Conservation (phyloP, 2,329 filamentous ascomycete genomes). For the Ceratocystis destructans region DNA sequence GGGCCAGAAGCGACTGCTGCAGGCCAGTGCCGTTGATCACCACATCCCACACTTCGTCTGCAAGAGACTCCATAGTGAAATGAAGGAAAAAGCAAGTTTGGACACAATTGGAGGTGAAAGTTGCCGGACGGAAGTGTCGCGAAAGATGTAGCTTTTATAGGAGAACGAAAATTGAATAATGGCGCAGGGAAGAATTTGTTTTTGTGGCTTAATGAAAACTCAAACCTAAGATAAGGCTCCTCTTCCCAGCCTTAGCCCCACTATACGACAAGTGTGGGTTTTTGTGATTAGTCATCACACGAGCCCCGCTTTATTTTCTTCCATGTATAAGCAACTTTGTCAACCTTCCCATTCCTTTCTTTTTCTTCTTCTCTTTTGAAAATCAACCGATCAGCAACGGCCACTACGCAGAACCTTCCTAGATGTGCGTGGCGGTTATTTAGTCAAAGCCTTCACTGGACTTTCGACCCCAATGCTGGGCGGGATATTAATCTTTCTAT, state of each 20-base stretch:
- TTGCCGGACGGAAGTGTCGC: slow-evolving; percentile 5
- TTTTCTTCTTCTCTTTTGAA: slow-evolving; percentile 25
- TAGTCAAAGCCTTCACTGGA: slow-evolving; percentile 17
- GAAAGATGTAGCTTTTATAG: background rate
- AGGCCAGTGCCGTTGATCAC: slow-evolving; percentile 67
- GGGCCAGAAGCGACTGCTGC: slow-evolving; percentile 63
- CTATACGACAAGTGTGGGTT: background rate
- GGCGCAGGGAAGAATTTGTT: background rate
- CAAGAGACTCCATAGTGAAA: slow-evolving; percentile 54
- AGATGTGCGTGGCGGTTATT: slow-evolving; percentile 15
- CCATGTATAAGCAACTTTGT: background rate
- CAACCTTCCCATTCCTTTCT: slow-evolving; percentile 21
- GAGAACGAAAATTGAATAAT: background rate
- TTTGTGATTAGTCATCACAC: slow-evolving; percentile 11
- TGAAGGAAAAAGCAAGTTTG: slow-evolving; percentile 20
- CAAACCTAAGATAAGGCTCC: background rate
- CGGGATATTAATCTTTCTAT: slow-evolving; percentile 46
- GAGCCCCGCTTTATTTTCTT: slow-evolving; percentile 7
- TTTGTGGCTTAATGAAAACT: slow-evolving; percentile 5
- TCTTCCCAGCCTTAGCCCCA: slow-evolving; percentile 16
- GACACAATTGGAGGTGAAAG: slow-evolving; percentile 6
- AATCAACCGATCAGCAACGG: slow-evolving; percentile 28
- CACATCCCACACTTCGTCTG: slow-evolving; percentile 64
- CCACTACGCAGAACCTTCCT: slow-evolving; percentile 23
- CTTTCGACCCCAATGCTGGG: slow-evolving; percentile 39